Base-by-base conservation (phyloP, 257 asterid genomes). In the Gynochthodes officinalis region DNA sequence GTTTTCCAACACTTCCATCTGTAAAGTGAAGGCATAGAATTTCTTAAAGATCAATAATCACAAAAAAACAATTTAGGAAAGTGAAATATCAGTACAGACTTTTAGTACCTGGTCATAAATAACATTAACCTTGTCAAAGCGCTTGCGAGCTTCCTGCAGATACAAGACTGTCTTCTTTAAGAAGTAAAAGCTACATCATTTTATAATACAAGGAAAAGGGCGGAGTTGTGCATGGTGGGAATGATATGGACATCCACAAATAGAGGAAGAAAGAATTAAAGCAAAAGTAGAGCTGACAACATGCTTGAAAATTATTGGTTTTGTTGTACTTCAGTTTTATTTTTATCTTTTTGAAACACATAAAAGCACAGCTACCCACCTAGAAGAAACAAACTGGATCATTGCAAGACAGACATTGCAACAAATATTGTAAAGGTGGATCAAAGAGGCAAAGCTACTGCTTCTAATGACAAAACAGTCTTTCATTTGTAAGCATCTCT, bases 81-180 rank as follows among this genome's bases (percentile, higher is more conserved):
- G 23, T 19, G 46, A 55, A 27, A 21, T 14, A 33, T 23, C 79
- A 67, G n/a, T 5, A 13, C 13, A 32, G 23, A 74, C 21, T 64
- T 8, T 25, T 63, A 70, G 73, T 79, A 72, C 99, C 99, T 95
- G 99, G 77, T 95, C 99, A 81, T 95, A 95, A 78, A 76, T 75
- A 76, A 85, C 86, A 79, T 85, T 91, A 65, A 95, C 97, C 78
- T 95, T 95, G 82, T 92, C 99, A 81, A 95, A 95, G 81, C 98
- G 97, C 85, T 92, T 95, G 82, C 85, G 99, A 78, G 96, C 90
- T 79, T 95, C 99, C 99, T 95, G 96, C 79, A 78, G 64, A n/a
- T 69, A 75, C 42, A 74, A 32, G 75, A 82, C 59, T 71, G 35
- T 59, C 63, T 61, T 73, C 70, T 61, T 53, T 37, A 73, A 54